Evolutionary conservation across 768 basidiomycete species (phyloP), one percentile per base, ranked within the genome.

Genomic region (Psilocybe azurescens): DNA sequence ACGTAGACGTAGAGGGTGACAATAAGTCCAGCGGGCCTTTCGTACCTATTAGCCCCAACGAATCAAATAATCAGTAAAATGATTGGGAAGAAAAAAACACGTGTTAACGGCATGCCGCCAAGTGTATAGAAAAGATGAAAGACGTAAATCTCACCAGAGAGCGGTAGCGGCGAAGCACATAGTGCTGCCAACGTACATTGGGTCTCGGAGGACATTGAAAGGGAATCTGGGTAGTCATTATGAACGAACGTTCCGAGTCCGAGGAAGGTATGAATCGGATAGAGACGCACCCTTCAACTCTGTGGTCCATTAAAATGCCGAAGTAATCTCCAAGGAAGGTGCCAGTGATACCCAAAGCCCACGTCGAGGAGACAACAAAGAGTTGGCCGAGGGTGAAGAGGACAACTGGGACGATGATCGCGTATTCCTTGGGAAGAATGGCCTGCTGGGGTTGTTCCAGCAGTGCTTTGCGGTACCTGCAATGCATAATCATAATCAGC

Each of bases 181-280:
- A 5, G 95, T 95, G 70, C 91, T 94, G 7, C 97, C 97, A 50
- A 95, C 91, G 72, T 99, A 99, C 97, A 99, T 99, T 0, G 97
- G 97, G 74, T 97, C 90, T 18, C 86, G 82, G 46, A 96, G 81
- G 51, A 97, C 84, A 72, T 97, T 97, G 83, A 98, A 99, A 0
- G 97, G 97, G 81, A 99, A 99, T 20, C 84, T 85, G 61, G 4
- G 53, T 30, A 48, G 18, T 62, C 14, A 41, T 18, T 32, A 39
- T 16, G 47, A 20, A 48, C 33, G 24, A 24, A 24, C n/a, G 2
- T 2, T 29, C 10, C 1, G n/a, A n/a, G n/a, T n/a, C n/a, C n/a
- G 30, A 41, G 38, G 3, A 36, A 41, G 24, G 49, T 14, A 46
- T 18, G 52, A 24, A 11, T 49, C 29, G 48, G 8, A 44, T 59